Conservation (phyloP, 2,329 filamentous ascomycete genomes). For the Didymellaceae sp. region DNA sequence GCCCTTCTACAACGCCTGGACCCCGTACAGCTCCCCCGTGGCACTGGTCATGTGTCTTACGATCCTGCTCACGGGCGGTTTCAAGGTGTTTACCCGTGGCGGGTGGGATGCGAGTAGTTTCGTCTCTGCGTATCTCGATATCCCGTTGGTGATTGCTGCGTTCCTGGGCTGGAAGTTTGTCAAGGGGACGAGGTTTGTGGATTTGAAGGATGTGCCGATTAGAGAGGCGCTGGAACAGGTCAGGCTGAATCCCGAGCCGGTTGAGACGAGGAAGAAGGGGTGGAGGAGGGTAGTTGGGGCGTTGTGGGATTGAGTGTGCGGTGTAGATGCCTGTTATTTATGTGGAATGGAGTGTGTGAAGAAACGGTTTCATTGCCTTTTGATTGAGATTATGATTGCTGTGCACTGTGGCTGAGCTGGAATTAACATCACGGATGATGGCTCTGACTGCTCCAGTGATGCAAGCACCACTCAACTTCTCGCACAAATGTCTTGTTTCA, state of each 20-base stretch:
- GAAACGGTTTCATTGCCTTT: too few relatives aligned
- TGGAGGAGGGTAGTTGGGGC: conserved; percentile 23
- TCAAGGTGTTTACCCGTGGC: conserved; percentile 60
- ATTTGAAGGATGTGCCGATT: conserved; percentile 30
- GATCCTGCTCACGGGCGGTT: conserved; percentile 69
- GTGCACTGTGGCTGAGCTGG: too few relatives aligned
- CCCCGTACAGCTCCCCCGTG: conserved; percentile 40
- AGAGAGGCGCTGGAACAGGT: conserved; percentile 33
- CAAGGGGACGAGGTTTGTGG: conserved; percentile 63
- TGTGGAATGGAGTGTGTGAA: too few relatives aligned
- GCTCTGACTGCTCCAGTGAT: too few relatives aligned
- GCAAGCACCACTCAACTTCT: too few relatives aligned
- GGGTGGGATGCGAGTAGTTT: conserved; percentile 48
- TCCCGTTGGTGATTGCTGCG: conserved; percentile 47
- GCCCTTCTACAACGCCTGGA: conserved; percentile 44
- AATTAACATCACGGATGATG: too few relatives aligned
- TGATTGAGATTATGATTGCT: too few relatives aligned
- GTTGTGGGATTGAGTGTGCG: conserved; percentile 31
- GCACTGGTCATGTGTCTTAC: conserved; percentile 56
- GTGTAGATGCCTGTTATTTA: too few relatives aligned
- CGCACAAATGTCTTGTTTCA: too few relatives aligned
- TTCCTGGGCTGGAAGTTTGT: conserved; percentile 71
- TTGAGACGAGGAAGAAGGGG: conserved; percentile 23
- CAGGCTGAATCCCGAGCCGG: conserved; percentile 24
- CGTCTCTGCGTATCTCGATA: conserved; percentile 48